Base-by-base conservation (phyloP, 2,329 filamentous ascomycete species). In the Alternaria sp. region DNA sequence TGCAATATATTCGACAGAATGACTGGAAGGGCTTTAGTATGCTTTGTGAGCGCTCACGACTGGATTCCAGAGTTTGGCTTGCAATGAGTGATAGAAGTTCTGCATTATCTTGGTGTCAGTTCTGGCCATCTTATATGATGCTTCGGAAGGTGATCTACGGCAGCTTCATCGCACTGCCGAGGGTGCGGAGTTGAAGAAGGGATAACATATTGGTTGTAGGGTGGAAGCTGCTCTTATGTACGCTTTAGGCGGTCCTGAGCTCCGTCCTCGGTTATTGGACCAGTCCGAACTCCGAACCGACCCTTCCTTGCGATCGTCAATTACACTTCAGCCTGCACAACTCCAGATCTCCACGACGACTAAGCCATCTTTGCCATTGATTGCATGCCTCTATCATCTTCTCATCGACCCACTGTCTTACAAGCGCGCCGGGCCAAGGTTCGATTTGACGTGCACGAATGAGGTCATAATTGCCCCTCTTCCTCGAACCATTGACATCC, bases 1-100 rank as follows among this genome's bases (percentile, higher is more conserved):
- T 7, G 24, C 24, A 0, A 7, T 2, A 26, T 26, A 7, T 7
- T 36, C 34, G 14, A 36, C 34, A 16, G 14, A 36, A 36, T 16
- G 14, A 6, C 1, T 16, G 12, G 5, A 0, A 14, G 3, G 1
- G 2, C n/a, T 7, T n/a, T 0, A 16, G 34, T 36, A 36, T 16
- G 34, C 34, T 2, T 36, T 36, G 34, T 7, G 14, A 12, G 34
- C 12, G 34, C 12, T n/a, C 1, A 36, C 14, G 14, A 36, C 14
- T 36, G 14, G 34, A 6, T 36, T n/a, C 12, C 6, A n/a, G 34
- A 14, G 34, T 5, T 12, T 36, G 12, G 12, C 14, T 36, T 16
- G 34, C 0, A 36, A 36, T 16, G 12, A 36, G 1, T 36, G 34
- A 36, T 36, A 5, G 2, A 36, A 36, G 5, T 7, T n/a, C 12